Evolutionary conservation across 1,284 basidiomycete genomes (phyloP), one percentile per base, ranked within the genome.

Genomic region (Cystobasidium slooffiae): DNA sequence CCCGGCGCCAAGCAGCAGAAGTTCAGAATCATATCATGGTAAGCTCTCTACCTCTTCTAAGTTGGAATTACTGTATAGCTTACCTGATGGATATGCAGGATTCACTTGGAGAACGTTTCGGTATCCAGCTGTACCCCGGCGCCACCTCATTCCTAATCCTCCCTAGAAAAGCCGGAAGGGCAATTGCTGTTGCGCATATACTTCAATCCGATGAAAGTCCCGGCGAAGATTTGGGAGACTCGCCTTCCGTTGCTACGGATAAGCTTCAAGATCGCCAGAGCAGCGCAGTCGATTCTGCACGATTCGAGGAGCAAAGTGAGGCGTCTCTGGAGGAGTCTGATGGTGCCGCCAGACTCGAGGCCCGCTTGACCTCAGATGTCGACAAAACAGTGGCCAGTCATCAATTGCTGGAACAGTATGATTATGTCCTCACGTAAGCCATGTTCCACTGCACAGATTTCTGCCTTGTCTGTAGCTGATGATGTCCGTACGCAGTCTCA

Each of bases 21-120:
- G 92, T 92, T 31, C 92, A 94, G 82, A 94, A 94, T 82, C 90
- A 94, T 80, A 91, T 94, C 77, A 93, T 91, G 81, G 91, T 64
- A 44, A 10, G 62, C n/a, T 12, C 56, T 16, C 16, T 24, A 8
- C 8, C 6, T 8, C 5, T 20, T 10, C 12, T 39, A 5, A 10
- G 6, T 31, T 52, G 39, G 39, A 10, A n/a, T n/a, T 6, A 14
- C 31, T 59, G 74, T 39, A 77, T 41, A 31, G 55, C 51, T 31
- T 22, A 47, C 61, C 20, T 41, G 46, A 55, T 1, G 51, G 53
- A 9, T 49, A 12, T 46, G 5, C 16, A 66, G 52, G 41, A 61
- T 64, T 90, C 89, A 79, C 86, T 92, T 39, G 91, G 91, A 43
- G 91, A 92, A 80, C 88, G 89, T 0, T 92, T 90, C 79, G 89